A percentile compares a stretch with the other conserved stretches of the same genome.
Evolutionary conservation across 2,329 filamentous ascomycete species (phyloP).

Genomic region (Diplodia intermedia): DNA sequence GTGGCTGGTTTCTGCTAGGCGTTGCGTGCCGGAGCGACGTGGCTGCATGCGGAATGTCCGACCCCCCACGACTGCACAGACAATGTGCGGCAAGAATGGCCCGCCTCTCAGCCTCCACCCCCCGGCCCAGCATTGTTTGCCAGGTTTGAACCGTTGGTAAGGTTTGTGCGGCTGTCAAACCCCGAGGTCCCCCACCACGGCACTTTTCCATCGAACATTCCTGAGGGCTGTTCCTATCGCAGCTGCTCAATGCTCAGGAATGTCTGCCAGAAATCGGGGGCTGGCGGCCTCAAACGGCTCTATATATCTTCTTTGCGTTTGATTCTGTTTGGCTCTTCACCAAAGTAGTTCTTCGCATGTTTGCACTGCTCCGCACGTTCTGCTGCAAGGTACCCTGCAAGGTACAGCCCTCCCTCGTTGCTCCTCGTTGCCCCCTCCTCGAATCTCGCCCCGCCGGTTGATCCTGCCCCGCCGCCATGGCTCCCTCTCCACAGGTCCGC

Average conservation of each 20-base stretch:
- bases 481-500: constrained; percentile 35
- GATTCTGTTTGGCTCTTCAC: constrained; percentile 42
- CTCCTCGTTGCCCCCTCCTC: constrained; percentile 33
- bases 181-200: constrained; percentile 33
- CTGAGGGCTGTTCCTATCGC: constrained; percentile 43
- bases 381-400: constrained; percentile 35
- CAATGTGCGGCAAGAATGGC: constrained; percentile 29
- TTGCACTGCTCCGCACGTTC: constrained; percentile 40
- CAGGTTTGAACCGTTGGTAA: constrained; percentile 38
- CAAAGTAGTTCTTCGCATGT: constrained; percentile 41
- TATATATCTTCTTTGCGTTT: constrained; percentile 48
- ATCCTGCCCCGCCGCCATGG: constrained; percentile 36
- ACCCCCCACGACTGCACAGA: constrained; percentile 19
- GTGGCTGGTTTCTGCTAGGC: constrained; percentile 30
- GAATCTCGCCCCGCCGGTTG: constrained; percentile 39
- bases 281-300: constrained; percentile 43
- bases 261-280: constrained; percentile 43
- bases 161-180: constrained; percentile 39
- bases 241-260: constrained; percentile 41
- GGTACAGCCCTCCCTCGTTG: constrained; percentile 34
- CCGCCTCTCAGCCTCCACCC: constrained; percentile 31
- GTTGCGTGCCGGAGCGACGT: constrained; percentile 16
- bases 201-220: constrained; percentile 43
- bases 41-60: constrained; percentile 33
- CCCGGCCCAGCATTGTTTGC: constrained; percentile 30